These are phyloP conservation scores for Candida ipomoeae DNA, from an alignment of 805 yeast species.

Conservation along the genomic window DNA sequence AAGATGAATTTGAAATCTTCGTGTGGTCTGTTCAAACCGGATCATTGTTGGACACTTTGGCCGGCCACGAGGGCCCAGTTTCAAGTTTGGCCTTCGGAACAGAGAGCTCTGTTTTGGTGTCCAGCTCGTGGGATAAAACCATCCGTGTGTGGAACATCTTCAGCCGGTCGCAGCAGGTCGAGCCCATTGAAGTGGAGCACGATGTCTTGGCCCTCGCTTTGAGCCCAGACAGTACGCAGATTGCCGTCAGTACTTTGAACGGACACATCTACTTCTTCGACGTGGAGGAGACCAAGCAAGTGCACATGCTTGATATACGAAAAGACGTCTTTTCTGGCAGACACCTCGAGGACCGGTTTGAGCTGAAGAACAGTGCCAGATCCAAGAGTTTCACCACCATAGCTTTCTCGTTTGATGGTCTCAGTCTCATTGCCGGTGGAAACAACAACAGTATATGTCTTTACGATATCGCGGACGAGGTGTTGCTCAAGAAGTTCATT, in stretches of 20 bases:
- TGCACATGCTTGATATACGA: slow-evolving; percentile 79
- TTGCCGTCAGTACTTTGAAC: slow-evolving; percentile 83
- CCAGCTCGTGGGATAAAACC: slow-evolving; percentile 96
- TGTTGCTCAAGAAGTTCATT: slow-evolving; percentile 71
- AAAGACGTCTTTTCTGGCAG: slow-evolving; percentile 87
- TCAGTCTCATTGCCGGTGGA: slow-evolving; percentile 86
- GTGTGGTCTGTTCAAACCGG: slow-evolving; percentile 98
- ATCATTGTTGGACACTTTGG: slow-evolving; percentile 77
- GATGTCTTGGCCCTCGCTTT: slow-evolving; percentile 81
- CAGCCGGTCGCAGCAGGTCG: slow-evolving; percentile 80
- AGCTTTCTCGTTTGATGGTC: slow-evolving; percentile 85
- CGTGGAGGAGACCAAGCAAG: slow-evolving; percentile 73
- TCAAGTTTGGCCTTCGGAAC: slow-evolving; percentile 81
- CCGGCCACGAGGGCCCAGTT: slow-evolving; percentile 96
- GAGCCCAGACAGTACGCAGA: slow-evolving; percentile 89
- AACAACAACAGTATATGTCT: slow-evolving; percentile 86
- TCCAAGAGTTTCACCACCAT: slow-evolving; percentile 80
- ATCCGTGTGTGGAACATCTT: slow-evolving; percentile 91
- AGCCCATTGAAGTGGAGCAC: slow-evolving; percentile 79
- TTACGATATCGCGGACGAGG: slow-evolving; percentile 87
- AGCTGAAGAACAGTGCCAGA: slow-evolving; percentile 74
- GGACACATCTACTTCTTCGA: slow-evolving; percentile 87
- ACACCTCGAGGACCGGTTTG: slow-evolving; percentile 74
- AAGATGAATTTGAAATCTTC: slow-evolving; percentile 83
- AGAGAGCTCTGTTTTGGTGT: slow-evolving; percentile 73